phyloP scores from a whole-genome alignment of 108 stramenopile species.

The Nannochloropsis oceanica region DNA sequence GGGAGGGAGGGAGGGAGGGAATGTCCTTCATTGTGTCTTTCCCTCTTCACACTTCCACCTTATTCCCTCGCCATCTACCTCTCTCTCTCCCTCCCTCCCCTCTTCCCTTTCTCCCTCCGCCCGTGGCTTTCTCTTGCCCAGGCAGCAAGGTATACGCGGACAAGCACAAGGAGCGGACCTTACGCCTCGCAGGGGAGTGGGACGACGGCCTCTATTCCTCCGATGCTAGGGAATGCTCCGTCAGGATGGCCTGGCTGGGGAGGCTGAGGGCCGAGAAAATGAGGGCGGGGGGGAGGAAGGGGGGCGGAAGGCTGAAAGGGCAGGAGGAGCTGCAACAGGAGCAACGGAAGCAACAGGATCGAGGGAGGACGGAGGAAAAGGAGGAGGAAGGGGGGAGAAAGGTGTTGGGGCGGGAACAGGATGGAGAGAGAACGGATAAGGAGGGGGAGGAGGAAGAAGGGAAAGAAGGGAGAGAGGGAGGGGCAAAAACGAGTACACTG shows the following conservation, averaged over 20 bases:
- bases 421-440: too few relatives aligned
- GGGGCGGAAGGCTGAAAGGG: background rate
- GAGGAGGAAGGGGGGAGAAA: background rate
- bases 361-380: background rate
- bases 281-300: background rate
- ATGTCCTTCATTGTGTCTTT: background rate
- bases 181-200: conserved; percentile 37
- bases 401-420: background rate
- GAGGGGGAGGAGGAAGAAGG: too few relatives aligned
- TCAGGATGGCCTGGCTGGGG: conserved; percentile 48
- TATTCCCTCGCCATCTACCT: background rate
- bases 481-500: background rate
- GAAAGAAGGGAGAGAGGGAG: too few relatives aligned
- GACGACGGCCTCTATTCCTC: conserved; percentile 39
- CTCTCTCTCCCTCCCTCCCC: background rate
- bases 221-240: conserved; percentile 44
- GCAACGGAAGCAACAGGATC: background rate
- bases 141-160: conserved; percentile 63
- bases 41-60: background rate
- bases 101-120: background rate
- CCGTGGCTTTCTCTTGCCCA: background rate
- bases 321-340: background rate
- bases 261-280: conserved; percentile 34
- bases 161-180: conserved; percentile 44
- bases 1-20: conserved; percentile 21